Conservation (phyloP, 169 alveolate species). For the Cryptosporidium tyzzeri region DNA sequence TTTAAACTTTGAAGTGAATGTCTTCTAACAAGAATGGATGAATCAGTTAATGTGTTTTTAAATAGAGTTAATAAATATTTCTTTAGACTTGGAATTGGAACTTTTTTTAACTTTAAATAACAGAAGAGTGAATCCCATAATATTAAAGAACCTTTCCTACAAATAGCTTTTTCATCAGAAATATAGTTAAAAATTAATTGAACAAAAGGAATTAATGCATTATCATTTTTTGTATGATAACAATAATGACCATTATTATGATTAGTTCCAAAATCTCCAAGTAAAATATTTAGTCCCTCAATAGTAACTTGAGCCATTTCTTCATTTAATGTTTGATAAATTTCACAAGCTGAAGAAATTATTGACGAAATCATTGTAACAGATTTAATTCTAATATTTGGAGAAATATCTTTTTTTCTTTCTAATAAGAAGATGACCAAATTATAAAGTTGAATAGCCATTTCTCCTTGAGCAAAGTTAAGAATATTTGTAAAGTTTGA, state of each 20-base stretch:
- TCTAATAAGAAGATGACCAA: conserved; percentile 7
- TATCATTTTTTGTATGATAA: not conserved
- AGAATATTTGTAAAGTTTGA: not conserved
- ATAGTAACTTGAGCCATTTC: not conserved
- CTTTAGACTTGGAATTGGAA: not conserved
- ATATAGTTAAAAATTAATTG: conserved; percentile 2
- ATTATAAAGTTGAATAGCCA: conserved; percentile 54
- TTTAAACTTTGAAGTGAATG: conserved; percentile 58
- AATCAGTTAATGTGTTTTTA: conserved; percentile 47
- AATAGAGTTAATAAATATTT: conserved; percentile 5
- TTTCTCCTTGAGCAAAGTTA: conserved; percentile 57
- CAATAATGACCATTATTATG: not conserved
- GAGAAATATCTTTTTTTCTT: conserved; percentile 55
- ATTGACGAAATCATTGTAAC: conserved; percentile 12
- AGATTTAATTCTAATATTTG: conserved; percentile 61
- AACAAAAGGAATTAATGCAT: conserved; percentile 41
- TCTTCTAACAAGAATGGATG: conserved; percentile 64
- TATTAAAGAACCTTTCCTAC: conserved; percentile 59
- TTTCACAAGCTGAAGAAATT: conserved; percentile 31
- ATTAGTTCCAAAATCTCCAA: not conserved
- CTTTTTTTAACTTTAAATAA: not conserved
- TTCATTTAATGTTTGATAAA: not conserved
- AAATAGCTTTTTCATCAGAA: conserved; percentile 69
- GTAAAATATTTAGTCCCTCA: not conserved
- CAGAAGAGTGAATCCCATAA: conserved; percentile 45